These are phyloP conservation scores for Aspergillus sclerotialis DNA, from an alignment of 2,329 filamentous ascomycete genomes.

Conservation along the genomic window DNA sequence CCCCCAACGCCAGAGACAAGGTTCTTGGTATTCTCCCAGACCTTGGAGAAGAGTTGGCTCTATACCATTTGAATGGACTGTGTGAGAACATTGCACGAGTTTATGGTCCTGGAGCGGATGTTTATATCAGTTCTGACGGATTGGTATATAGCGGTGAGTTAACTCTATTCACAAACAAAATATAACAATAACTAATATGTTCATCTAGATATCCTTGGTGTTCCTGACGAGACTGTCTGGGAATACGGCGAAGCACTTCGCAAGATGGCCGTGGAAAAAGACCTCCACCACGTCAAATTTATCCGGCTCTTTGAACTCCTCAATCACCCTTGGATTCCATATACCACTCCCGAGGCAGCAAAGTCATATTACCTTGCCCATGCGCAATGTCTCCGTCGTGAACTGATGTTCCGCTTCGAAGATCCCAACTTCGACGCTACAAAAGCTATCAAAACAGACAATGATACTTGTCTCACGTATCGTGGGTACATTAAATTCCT, in stretches of 20 bases:
- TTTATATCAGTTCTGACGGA: constrained; percentile 39
- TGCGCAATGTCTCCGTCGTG: constrained; percentile 17
- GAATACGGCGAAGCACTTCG: constrained; percentile 32
- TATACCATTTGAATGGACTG: constrained; percentile 33
- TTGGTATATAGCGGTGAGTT: constrained; percentile 31
- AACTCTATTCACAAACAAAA: background rate
- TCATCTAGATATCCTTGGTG: constrained; percentile 31
- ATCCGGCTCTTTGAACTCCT: constrained; percentile 33
- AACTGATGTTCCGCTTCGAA: constrained; percentile 18
- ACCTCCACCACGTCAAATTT: constrained; percentile 27
- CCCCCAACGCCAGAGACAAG: constrained; percentile 23
- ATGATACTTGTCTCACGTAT: constrained; percentile 21
- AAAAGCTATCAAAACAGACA: constrained; percentile 19
- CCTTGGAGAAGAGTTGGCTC: constrained; percentile 37
- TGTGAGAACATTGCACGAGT: constrained; percentile 33
- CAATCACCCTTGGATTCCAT: constrained; percentile 17
- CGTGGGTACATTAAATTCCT: constrained; percentile 23
- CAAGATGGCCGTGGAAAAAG: constrained; percentile 26
- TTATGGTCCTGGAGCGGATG: constrained; percentile 34
- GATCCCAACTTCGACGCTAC: constrained; percentile 19
- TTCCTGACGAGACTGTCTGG: constrained; percentile 37
- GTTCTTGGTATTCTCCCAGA: constrained; percentile 33
- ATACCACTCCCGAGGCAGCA: constrained; percentile 12
- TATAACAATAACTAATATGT: too few species aligned
- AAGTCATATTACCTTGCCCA: constrained; percentile 19